Evolutionary conservation across 495 filamentous ascomycete species (phyloP).

Genomic region (Lichenothelia convexa): DNA sequence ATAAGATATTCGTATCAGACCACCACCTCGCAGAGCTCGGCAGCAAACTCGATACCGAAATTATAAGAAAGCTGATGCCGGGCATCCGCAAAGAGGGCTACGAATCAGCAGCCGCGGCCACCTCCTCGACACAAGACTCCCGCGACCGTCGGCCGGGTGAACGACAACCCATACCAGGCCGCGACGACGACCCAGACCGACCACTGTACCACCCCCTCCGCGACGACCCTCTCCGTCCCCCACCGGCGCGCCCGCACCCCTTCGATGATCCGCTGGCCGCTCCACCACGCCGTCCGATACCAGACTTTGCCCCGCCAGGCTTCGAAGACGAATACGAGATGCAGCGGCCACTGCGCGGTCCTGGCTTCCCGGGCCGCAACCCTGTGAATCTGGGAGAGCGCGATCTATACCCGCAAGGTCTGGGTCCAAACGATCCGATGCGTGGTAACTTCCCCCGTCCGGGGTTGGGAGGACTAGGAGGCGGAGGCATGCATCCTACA

Average conservation of each 20-base stretch:
- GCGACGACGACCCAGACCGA: slow-evolving; percentile 13
- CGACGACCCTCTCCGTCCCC: slow-evolving; percentile 29
- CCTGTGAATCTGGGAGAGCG: slow-evolving; percentile 56
- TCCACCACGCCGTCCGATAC: slow-evolving; percentile 43
- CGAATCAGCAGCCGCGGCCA: slow-evolving; percentile 28
- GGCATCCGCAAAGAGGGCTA: slow-evolving; percentile 59
- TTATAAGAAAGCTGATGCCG: slow-evolving; percentile 67
- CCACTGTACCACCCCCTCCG: slow-evolving; percentile 30
- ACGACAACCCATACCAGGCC: slow-evolving; percentile 15
- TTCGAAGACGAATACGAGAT: slow-evolving; percentile 93
- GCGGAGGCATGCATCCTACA: slow-evolving; percentile 83
- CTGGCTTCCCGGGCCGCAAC: slow-evolving; percentile 29
- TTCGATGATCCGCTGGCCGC: slow-evolving; percentile 50
- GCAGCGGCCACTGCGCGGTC: slow-evolving; percentile 41
- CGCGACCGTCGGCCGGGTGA: slow-evolving; percentile 1
- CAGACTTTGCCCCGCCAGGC: slow-evolving; percentile 69
- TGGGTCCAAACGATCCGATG: slow-evolving; percentile 73
- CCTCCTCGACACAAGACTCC: slow-evolving; percentile 8
- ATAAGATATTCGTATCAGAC: slow-evolving; percentile 53
- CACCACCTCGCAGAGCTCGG: slow-evolving; percentile 50
- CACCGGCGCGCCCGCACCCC: slow-evolving; percentile 45
- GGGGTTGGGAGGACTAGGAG: slow-evolving; percentile 29
- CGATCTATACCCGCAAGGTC: slow-evolving; percentile 72
- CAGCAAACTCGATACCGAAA: slow-evolving; percentile 46
- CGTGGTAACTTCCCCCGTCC: slow-evolving; percentile 38